Evolutionary conservation across 2,329 filamentous ascomycete genomes (phyloP).

Genomic region (Calonectria crousiana): DNA sequence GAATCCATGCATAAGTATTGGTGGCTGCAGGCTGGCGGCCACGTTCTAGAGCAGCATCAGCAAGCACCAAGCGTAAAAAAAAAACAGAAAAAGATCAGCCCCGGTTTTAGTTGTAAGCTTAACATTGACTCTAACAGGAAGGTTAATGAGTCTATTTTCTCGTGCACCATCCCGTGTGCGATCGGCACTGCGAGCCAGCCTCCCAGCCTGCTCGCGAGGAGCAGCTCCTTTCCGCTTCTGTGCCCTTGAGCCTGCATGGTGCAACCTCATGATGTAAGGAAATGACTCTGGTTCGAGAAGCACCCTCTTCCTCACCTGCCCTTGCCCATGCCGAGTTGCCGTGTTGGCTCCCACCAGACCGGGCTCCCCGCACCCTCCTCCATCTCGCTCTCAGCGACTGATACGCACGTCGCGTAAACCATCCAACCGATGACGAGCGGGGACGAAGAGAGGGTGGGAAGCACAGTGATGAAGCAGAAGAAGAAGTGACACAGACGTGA

Average conservation of each 20-base stretch:
- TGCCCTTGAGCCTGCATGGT: neutral
- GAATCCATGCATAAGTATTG: slow-evolving; percentile 9
- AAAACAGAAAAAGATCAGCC: neutral
- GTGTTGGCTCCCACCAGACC: slow-evolving; percentile 22
- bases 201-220: neutral
- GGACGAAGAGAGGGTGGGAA: neutral
- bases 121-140: slow-evolving; percentile 24
- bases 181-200: slow-evolving; percentile 10
- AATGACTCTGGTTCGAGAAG: slow-evolving; percentile 12
- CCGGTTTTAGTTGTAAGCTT: slow-evolving; percentile 21
- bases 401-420: neutral
- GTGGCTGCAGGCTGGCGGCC: neutral
- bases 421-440: neutral
- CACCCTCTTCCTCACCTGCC: neutral
- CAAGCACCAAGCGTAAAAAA: neutral
- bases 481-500: neutral
- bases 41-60: slow-evolving; percentile 12
- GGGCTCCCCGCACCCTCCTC: slow-evolving; percentile 36
- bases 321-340: slow-evolving; percentile 35
- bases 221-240: slow-evolving; percentile 6
- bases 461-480: neutral
- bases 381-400: neutral
- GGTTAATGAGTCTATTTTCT: slow-evolving; percentile 19
- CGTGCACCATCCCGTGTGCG: neutral
- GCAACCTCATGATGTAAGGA: slow-evolving; percentile 14